Base-by-base conservation (phyloP, 2,329 filamentous ascomycete genomes). In the Thermochaetoides dissita region DNA sequence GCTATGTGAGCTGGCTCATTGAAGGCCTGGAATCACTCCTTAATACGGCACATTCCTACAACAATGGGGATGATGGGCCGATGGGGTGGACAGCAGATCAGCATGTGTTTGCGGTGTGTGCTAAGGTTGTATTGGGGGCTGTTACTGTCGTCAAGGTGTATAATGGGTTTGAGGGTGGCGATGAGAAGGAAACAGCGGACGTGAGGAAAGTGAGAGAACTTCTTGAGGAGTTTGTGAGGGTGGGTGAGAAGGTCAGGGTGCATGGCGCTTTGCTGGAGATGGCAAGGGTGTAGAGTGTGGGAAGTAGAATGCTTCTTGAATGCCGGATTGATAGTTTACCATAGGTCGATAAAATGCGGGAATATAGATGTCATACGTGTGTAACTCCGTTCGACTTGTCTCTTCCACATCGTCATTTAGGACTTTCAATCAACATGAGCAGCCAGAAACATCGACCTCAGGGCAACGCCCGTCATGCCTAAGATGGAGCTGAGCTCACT, bases 71-170 rank as follows among this genome's bases (percentile, higher is more conserved):
- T 28, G 53, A 56, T 38, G 49, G 49, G 2, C 49, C 53, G 36
- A 36, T 56, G 10, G 53, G 53, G 8, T 54, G 53, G 52, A 49
- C 51, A n/a, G 46, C 51, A 5, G 51, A 56, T 42, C 53, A 56
- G 43, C 51, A 56, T 41, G 53, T 53, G 24, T 56, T 56, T 47
- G 53, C 53, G 2, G 42, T 49, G 8, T 53, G 49, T 29, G 53
- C 49, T 2, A 38, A 52, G 28, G 33, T 56, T 10, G 10, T 54
- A 17, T 36, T 55, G 1, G 49, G 50, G 24, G 50, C 51, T n/a
- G 47, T 46, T 36, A 44, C 42, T 31, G 36, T 49, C 30, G 35
- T 32, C 6, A 36, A n/a, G 34, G 30, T 24, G 34, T 10, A 8
- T n/a, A 40, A 30, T 9, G 32, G 30, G 24, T 34, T 34, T 7